phyloP scores from a whole-genome alignment of 2,329 filamentous ascomycete genomes.

The Sclerotinia spermophila region DNA sequence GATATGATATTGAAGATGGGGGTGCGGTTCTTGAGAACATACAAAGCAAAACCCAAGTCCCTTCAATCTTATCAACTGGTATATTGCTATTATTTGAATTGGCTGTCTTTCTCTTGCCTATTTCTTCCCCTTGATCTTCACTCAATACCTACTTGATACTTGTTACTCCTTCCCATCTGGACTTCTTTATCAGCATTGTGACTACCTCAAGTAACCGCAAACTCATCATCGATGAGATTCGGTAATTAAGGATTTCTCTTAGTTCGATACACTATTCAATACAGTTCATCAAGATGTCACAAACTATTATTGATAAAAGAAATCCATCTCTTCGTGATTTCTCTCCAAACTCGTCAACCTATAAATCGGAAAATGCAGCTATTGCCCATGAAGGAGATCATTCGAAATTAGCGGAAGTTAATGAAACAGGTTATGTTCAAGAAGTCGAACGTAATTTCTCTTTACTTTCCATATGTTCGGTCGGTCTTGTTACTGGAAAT shows the following conservation, averaged over 20 bases:
- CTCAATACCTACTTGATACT: neutral
- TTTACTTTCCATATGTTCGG: constrained; percentile 44
- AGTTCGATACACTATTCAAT: neutral
- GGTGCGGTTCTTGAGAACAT: neutral
- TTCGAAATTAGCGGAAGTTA: constrained; percentile 36
- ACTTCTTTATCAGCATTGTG: neutral
- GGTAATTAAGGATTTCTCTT: neutral
- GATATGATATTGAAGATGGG: neutral
- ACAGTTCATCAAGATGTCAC: neutral
- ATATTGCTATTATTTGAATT: neutral
- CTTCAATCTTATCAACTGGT: neutral
- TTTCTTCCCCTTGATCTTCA: neutral
- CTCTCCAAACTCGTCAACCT: neutral
- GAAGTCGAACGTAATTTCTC: constrained; percentile 50
- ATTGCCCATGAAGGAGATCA: constrained; percentile 10
- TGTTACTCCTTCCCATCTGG: neutral
- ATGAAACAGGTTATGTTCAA: constrained; percentile 49
- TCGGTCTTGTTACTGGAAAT: constrained; percentile 45
- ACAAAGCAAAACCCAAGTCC: neutral
- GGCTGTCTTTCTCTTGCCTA: neutral
- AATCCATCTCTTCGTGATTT: neutral
- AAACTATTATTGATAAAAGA: neutral
- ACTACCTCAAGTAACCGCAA: neutral
- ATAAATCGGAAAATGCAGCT: constrained; percentile 21
- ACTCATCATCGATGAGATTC: neutral